These are phyloP conservation scores for Lipomyces starkeyi DNA, from an alignment of 805 yeast genomes.

Conservation along the genomic window DNA sequence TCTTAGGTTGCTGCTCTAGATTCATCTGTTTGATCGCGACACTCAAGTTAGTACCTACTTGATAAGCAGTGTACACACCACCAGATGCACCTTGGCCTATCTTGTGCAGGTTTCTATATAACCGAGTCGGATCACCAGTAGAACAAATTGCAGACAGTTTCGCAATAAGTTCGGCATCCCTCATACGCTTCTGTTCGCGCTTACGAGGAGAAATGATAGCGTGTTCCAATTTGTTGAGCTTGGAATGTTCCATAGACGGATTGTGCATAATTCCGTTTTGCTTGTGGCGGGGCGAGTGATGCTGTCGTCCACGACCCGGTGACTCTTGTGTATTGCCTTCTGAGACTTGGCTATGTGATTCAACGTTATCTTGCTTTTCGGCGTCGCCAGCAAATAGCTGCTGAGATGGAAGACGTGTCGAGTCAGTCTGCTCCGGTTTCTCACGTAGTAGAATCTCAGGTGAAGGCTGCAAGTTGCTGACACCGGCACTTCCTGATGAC, in stretches of 20 bases:
- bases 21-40: constrained; percentile 98
- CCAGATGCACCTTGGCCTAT: constrained; percentile 99
- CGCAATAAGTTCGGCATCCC: constrained; percentile 83
- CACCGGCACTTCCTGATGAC: too few relatives aligned
- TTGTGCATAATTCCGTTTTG: constrained; percentile 20
- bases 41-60: constrained; percentile 49
- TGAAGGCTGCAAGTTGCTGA: constrained; percentile 14
- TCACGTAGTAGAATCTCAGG: constrained; percentile 13
- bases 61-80: constrained; percentile 88
- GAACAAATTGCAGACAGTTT: constrained; percentile 82
- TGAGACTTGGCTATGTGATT: background rate
- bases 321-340: constrained; percentile 9
- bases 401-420: constrained; percentile 4
- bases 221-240: constrained; percentile 15
- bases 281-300: constrained; percentile 24
- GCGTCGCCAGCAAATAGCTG: constrained; percentile 7
- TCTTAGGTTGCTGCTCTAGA: constrained; percentile 91
- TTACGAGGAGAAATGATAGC: constrained; percentile 53
- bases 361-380: background rate
- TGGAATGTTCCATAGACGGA: constrained; percentile 5
- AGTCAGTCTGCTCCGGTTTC: background rate
- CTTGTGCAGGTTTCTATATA: constrained; percentile 61
- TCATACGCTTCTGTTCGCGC: constrained; percentile 73
- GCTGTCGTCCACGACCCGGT: constrained; percentile 23
- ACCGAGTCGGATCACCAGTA: constrained; percentile 81